phyloP scores from a whole-genome alignment of 2,329 filamentous ascomycete species.

The Boeremia lycopersici region DNA sequence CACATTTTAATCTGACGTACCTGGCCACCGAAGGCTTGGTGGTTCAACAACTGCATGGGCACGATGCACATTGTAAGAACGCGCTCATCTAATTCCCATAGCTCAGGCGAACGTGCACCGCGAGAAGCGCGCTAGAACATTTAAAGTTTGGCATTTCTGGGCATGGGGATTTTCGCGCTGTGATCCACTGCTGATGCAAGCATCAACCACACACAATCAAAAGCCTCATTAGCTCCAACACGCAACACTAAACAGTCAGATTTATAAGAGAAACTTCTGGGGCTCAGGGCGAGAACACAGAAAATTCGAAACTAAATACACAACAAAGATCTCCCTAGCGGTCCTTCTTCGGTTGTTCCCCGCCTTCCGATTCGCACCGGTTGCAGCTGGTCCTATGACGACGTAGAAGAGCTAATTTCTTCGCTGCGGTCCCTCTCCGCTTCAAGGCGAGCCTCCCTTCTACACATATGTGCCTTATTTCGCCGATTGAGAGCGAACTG shows the following conservation, averaged over 20 bases:
- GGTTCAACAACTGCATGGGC: not conserved
- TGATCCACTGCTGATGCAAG: slow-evolving; percentile 31
- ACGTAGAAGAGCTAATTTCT: slow-evolving; percentile 37
- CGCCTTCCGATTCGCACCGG: slow-evolving; percentile 40
- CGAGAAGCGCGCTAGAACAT: slow-evolving; percentile 14
- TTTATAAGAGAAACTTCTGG: slow-evolving; percentile 35
- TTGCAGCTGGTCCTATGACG: slow-evolving; percentile 39
- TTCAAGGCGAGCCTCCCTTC: slow-evolving; percentile 25
- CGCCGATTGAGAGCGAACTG: slow-evolving; percentile 32
- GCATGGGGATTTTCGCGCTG: slow-evolving; percentile 24
- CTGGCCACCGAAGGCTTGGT: not conserved
- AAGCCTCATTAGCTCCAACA: slow-evolving; percentile 27
- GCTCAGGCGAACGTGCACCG: slow-evolving; percentile 4
- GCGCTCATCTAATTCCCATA: slow-evolving; percentile 9
- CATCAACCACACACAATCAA: slow-evolving; percentile 32
- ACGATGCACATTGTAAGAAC: slow-evolving; percentile 6
- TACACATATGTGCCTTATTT: slow-evolving; percentile 34
- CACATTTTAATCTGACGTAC: not conserved
- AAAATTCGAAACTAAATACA: slow-evolving; percentile 23
- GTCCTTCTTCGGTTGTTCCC: slow-evolving; percentile 40
- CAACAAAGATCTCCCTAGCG: slow-evolving; percentile 31
- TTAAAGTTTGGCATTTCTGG: slow-evolving; percentile 18
- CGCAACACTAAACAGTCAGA: slow-evolving; percentile 24
- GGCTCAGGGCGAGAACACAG: slow-evolving; percentile 22
- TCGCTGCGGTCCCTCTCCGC: slow-evolving; percentile 25